Evolutionary conservation across 805 yeast genomes (phyloP), one percentile per base, ranked within the genome.

Genomic region (Zygotorulaspora chibaensis): DNA sequence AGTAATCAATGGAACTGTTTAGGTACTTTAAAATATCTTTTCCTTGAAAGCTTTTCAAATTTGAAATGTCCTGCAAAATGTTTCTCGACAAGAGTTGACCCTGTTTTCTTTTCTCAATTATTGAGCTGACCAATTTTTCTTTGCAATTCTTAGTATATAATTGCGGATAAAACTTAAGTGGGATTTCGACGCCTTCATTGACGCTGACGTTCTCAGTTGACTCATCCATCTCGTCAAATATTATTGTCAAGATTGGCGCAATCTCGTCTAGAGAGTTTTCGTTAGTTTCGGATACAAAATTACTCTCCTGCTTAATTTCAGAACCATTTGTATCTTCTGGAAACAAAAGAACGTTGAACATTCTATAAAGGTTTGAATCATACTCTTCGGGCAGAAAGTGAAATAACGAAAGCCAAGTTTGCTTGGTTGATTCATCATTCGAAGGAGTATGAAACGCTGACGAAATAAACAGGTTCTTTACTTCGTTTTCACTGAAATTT

Each of bases 351-450:
- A 50, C 56, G 37, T 65, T 63, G 35, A 65, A 65, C 69, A 65
- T 65, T 30, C 57, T 55, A 42, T 63, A 63, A 5, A 65, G 45
- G 38, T 57, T 62, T 3, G 58, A 31, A 15, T 63, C 63, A 40
- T 61, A 65, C 38, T 65, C 67, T 28, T 65, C 69, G 1, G 66
- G 66, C 46, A 59, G 48, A 41, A 65, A 65, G 42, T 63, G 67
- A 34, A 65, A 54, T 18, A 62, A 45, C 2, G 63, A 46, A n/a
- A 64, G 48, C 28, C 46, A 45, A 2, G 66, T 60, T 33, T 58
- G 59, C 12, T 50, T 42, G 3, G 54, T 43, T 6, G 55, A 54
- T 17, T 52, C 52, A 12, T 49, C 46, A 9, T 33, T 38, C 8
- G 55, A 37, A 1, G 63, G 63, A 31, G 44, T 51, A 36, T 61